phyloP scores from a whole-genome alignment of 106 monocot genomes.

The Phalaenopsis aphrodite region DNA sequence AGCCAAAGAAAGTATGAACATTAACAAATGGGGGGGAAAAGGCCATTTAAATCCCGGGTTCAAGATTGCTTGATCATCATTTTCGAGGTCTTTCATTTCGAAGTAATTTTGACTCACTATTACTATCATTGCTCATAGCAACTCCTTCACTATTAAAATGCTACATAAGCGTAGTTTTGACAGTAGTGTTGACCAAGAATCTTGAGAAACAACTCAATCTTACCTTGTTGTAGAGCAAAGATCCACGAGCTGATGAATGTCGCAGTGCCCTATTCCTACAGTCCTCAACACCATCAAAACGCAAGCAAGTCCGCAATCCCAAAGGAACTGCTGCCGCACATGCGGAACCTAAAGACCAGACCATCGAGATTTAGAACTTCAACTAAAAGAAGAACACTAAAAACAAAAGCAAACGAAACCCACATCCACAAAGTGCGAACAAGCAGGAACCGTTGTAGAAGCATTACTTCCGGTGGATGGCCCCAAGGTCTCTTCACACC shows the following conservation, averaged over 20 bases:
- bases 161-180: not conserved
- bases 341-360: conserved; percentile 63
- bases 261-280: conserved; percentile 34
- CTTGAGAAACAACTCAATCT: not conserved
- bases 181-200: not conserved
- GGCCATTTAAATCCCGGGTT: not conserved
- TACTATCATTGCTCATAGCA: not conserved
- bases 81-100: not conserved
- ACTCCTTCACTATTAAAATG: not conserved
- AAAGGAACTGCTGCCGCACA: conserved; percentile 60
- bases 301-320: conserved; percentile 90
- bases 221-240: conserved; percentile 74
- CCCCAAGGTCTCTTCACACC: not conserved
- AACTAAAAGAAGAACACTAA: not conserved
- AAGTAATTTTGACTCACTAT: not conserved
- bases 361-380: not conserved
- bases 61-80: not conserved
- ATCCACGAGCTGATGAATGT: conserved; percentile 51
- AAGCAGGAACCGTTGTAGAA: not conserved
- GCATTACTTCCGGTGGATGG: not conserved
- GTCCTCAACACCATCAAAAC: conserved; percentile 81
- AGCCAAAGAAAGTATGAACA: not conserved
- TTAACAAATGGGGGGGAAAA: not conserved
- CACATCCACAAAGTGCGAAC: conserved; percentile 19
- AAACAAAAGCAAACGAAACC: conserved; percentile 2